Conservation (phyloP, 257 asterid species). For the Primulina eburnea region DNA sequence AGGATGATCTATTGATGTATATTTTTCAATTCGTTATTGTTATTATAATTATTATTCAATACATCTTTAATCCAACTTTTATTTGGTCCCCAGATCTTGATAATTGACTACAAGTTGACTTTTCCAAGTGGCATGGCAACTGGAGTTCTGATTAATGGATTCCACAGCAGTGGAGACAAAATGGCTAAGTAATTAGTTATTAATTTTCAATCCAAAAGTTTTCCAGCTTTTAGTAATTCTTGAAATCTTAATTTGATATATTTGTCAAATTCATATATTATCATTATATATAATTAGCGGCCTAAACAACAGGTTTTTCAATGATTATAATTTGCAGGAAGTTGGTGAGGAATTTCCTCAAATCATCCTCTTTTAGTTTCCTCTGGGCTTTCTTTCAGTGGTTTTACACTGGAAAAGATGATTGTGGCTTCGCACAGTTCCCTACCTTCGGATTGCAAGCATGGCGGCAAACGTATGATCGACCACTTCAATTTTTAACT, state of each 20-base stretch:
- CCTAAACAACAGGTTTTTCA: not conserved
- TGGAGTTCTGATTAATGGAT: slow-evolving; percentile 85
- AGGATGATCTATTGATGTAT: not conserved
- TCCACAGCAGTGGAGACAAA: slow-evolving; percentile 67
- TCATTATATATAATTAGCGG: too few species aligned
- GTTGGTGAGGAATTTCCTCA: slow-evolving; percentile 67
- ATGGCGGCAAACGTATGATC: slow-evolving; percentile 62
- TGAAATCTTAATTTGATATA: not conserved
- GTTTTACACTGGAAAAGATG: slow-evolving; percentile 69
- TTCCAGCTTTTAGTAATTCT: not conserved
- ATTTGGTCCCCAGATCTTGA: slow-evolving; percentile 59
- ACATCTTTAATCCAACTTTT: slow-evolving; percentile 7
- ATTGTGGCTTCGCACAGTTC: slow-evolving; percentile 70
- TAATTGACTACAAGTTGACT: slow-evolving; percentile 78
- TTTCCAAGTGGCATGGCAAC: slow-evolving; percentile 97
- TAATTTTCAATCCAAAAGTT: not conserved
- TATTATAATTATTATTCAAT: not conserved
- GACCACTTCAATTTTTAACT: too few species aligned
- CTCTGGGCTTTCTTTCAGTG: slow-evolving; percentile 80
- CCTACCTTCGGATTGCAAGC: slow-evolving; percentile 91
- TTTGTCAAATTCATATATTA: not conserved
- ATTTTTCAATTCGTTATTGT: too few species aligned
- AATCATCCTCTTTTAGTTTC: slow-evolving; percentile 63
- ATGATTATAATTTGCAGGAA: slow-evolving; percentile 46
- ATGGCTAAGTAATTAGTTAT: slow-evolving; percentile 62